Percentiles rank a stretch among this genome's conserved stretches.
Evolutionary conservation across 257 asterid genomes (phyloP).

Genomic region (Primulina huaijiensis): DNA sequence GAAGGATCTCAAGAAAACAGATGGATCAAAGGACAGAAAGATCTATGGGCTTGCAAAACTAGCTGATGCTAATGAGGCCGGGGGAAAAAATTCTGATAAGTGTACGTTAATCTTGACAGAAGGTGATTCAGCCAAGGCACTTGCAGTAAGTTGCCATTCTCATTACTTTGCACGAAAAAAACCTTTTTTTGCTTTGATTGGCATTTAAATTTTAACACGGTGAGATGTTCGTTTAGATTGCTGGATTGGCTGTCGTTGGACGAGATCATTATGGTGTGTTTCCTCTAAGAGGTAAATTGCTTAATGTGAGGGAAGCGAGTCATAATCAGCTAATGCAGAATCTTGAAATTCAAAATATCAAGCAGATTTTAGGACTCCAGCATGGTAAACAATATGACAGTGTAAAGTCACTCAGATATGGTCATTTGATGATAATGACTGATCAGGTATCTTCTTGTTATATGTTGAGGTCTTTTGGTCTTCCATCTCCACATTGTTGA

Average conservation of each 20-base stretch:
- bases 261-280: conserved; percentile 89
- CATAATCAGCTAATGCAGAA: conserved; percentile 75
- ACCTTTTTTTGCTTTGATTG: background rate
- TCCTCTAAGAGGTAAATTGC: conserved; percentile 89
- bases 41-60: conserved; percentile 67
- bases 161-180: background rate
- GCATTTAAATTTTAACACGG: background rate
- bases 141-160: conserved; percentile 61
- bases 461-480: conserved; percentile 4
- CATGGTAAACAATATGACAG: conserved; percentile 71
- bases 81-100: conserved; percentile 72
- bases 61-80: conserved; percentile 91
- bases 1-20: conserved; percentile 92
- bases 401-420: conserved; percentile 81
- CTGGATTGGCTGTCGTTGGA: conserved; percentile 87
- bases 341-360: conserved; percentile 73
- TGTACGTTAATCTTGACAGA: conserved; percentile 96
- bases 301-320: conserved; percentile 94
- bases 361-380: conserved; percentile 90
- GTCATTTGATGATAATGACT: conserved; percentile 97
- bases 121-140: conserved; percentile 99
- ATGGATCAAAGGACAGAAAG: conserved; percentile 67
- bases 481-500: background rate
- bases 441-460: conserved; percentile 65
- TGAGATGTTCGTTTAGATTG: conserved; percentile 49